Evolutionary conservation across 1,139 yeast genomes (phyloP).

Genomic region (Lodderomyces margitis): DNA sequence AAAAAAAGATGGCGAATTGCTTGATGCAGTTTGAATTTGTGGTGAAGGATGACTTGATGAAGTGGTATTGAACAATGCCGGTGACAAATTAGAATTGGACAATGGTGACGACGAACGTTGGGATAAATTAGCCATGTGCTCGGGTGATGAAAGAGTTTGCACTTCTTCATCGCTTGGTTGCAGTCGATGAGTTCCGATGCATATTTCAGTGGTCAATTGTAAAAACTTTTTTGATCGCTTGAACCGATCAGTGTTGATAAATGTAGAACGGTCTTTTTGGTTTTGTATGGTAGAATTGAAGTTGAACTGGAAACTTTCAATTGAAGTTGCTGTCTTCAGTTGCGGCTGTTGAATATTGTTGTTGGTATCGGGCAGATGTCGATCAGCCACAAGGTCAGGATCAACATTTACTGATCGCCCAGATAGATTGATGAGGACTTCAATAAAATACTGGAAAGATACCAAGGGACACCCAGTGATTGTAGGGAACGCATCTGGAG

Average conservation of each 20-base stretch:
- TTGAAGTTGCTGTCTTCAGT: constrained; percentile 13
- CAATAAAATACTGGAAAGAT: constrained; percentile 81
- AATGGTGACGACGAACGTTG: constrained; percentile 21
- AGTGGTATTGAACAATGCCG: constrained; percentile 13
- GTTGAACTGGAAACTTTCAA: constrained; percentile 28
- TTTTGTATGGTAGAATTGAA: constrained; percentile 25
- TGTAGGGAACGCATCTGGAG: constrained; percentile 85
- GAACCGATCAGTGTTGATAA: constrained; percentile 74
- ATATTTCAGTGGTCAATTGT: constrained; percentile 73
- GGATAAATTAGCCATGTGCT: constrained; percentile 14
- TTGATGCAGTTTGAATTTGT: constrained; percentile 3
- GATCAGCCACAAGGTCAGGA: constrained; percentile 22
- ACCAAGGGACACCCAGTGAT: constrained; percentile 71
- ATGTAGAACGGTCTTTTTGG: constrained; percentile 39
- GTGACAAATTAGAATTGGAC: constrained; percentile 17
- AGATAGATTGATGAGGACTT: constrained; percentile 69
- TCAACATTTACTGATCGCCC: constrained; percentile 39
- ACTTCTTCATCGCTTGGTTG: constrained; percentile 11
- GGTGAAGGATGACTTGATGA: constrained; percentile 11
- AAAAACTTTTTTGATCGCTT: constrained; percentile 74
- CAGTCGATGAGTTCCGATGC: constrained; percentile 73
- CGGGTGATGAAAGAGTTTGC: constrained; percentile 2
- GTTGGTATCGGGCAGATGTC: constrained; percentile 10
- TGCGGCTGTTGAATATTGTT: constrained; percentile 3
- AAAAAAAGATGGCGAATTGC: constrained; percentile 3